phyloP scores from a whole-genome alignment of 768 basidiomycete species.

The Termitomyces sp. region DNA sequence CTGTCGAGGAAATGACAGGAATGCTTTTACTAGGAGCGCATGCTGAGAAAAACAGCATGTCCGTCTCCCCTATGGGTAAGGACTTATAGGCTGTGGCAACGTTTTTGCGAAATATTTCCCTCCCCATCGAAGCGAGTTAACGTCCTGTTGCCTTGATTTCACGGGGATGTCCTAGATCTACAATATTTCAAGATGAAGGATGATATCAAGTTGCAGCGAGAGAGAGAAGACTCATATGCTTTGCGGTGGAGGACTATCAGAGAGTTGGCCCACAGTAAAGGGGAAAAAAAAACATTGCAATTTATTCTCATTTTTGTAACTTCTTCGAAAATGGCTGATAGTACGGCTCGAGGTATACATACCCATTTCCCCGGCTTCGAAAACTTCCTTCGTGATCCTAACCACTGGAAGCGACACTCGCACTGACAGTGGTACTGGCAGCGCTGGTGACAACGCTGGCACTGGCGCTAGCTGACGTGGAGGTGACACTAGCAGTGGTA shows the following conservation, averaged over 20 bases:
- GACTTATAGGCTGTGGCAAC: background rate
- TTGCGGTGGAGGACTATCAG: background rate
- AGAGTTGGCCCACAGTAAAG: background rate
- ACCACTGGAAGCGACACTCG: background rate
- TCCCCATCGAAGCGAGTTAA: background rate
- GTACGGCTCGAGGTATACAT: background rate
- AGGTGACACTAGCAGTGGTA: background rate
- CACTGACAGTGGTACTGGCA: background rate
- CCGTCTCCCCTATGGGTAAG: background rate
- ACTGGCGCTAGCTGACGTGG: background rate
- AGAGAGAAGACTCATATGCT: background rate
- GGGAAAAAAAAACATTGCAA: too few species aligned
- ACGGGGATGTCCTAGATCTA: too few species aligned
- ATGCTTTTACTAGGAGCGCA: background rate
- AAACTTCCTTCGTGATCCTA: background rate
- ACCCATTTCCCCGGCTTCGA: background rate
- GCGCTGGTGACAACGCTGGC: background rate
- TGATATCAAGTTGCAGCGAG: background rate
- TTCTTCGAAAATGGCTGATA: background rate
- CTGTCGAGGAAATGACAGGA: background rate
- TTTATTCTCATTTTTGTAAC: background rate
- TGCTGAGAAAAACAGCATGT: constrained; percentile 1
- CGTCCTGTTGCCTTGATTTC: background rate
- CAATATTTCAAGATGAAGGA: background rate
- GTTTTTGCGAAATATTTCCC: constrained; percentile 2